A percentile compares a stretch with the other conserved stretches of the same genome.
phyloP scores from a whole-genome alignment of 495 filamentous ascomycete species.

The Penicillium robsamsonii region DNA sequence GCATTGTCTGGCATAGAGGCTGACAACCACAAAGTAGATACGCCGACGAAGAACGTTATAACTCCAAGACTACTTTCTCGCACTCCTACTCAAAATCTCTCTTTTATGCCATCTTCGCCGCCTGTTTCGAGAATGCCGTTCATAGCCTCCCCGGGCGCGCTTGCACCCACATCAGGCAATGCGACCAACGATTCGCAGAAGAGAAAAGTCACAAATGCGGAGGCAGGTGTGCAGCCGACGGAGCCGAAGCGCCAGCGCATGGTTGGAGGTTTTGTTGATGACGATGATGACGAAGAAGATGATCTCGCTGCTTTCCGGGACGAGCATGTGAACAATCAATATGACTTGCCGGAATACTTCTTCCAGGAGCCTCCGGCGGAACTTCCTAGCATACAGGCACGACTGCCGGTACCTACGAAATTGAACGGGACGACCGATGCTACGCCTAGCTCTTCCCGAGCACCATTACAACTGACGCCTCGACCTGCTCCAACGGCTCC shows the following conservation, averaged over 20 bases:
- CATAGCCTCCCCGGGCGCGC: slow-evolving; percentile 54
- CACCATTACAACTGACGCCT: slow-evolving; percentile 14
- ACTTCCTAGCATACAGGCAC: slow-evolving; percentile 8
- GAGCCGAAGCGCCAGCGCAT: slow-evolving; percentile 43
- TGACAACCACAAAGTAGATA: slow-evolving; percentile 33
- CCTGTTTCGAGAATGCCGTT: slow-evolving; percentile 54
- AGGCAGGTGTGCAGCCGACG: slow-evolving; percentile 35
- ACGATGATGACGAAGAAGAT: slow-evolving; percentile 43
- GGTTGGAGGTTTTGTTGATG: slow-evolving; percentile 48
- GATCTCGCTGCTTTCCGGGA: slow-evolving; percentile 32
- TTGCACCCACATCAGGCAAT: slow-evolving; percentile 11
- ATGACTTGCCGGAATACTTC: slow-evolving; percentile 35
- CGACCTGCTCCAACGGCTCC: slow-evolving; percentile 17
- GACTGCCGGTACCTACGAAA: slow-evolving; percentile 11
- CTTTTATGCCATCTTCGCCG: slow-evolving; percentile 33
- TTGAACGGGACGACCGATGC: background rate
- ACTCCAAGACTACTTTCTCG: slow-evolving; percentile 27
- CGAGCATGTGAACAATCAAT: slow-evolving; percentile 40
- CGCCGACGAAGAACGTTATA: slow-evolving; percentile 35
- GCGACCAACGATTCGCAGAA: slow-evolving; percentile 34
- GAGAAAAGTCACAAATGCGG: slow-evolving; percentile 42
- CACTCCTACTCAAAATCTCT: slow-evolving; percentile 18
- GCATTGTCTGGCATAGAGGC: background rate
- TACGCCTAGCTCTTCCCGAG: slow-evolving; percentile 8
- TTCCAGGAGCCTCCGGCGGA: slow-evolving; percentile 12